Evolutionary conservation across 2,329 filamentous ascomycete species (phyloP).

Genomic region (Trichoderma koningii): DNA sequence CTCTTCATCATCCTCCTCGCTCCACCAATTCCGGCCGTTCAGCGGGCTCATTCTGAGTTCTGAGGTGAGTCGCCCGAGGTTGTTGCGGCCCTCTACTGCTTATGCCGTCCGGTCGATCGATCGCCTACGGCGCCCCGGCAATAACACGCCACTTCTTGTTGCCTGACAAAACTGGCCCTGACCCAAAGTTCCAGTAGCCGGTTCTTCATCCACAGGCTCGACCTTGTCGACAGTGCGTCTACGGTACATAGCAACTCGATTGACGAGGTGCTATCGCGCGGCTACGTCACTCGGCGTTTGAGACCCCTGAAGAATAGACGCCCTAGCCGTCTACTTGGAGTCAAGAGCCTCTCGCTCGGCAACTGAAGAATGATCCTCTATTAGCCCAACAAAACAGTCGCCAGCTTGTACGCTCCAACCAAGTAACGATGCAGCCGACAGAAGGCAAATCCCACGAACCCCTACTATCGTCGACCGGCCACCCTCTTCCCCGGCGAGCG

Average conservation of each 20-base stretch:
- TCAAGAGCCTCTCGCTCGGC: not conserved
- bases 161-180: conserved; percentile 31
- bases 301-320: conserved; percentile 15
- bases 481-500: conserved; percentile 49
- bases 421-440: conserved; percentile 38
- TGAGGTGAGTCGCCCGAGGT: conserved; percentile 21
- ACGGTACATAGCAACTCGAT: conserved; percentile 3
- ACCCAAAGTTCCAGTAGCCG: conserved; percentile 25
- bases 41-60: not conserved
- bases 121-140: conserved; percentile 32
- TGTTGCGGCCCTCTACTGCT: conserved; percentile 30
- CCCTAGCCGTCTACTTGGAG: not conserved
- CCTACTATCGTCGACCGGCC: conserved; percentile 38
- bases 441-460: conserved; percentile 32
- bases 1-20: not conserved
- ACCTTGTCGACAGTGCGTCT: conserved; percentile 14
- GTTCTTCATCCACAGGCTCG: not conserved
- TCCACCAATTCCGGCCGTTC: not conserved
- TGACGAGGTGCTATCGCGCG: conserved; percentile 12
- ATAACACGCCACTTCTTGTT: conserved; percentile 30
- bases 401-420: not conserved
- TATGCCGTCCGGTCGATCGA: conserved; percentile 40
- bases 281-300: conserved; percentile 24
- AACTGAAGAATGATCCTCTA: not conserved
- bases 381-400: not conserved